Evolutionary conservation across 2,329 filamentous ascomycete genomes (phyloP).

Genomic region (Hypoxylon sp.): DNA sequence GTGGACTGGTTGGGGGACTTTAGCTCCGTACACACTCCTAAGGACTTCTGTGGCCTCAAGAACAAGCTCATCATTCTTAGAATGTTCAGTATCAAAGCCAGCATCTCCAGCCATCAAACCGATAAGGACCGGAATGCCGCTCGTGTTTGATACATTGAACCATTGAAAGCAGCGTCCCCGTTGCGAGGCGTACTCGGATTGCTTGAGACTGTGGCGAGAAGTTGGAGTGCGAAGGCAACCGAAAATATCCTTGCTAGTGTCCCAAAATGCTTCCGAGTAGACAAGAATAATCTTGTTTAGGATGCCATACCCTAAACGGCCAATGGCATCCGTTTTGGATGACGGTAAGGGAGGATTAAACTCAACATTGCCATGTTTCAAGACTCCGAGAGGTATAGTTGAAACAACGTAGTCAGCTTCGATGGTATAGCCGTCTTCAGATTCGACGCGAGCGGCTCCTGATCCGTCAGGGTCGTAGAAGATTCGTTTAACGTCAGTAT

Average conservation of each 20-base stretch:
- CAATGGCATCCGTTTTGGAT: conserved; percentile 86
- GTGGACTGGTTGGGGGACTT: conserved; percentile 84
- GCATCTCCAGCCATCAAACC: conserved; percentile 97
- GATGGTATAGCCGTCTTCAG: conserved; percentile 81
- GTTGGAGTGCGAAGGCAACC: conserved; percentile 85
- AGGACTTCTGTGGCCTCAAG: conserved; percentile 85
- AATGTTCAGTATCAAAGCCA: conserved; percentile 86
- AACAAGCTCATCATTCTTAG: conserved; percentile 81
- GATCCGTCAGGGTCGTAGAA: conserved; percentile 68
- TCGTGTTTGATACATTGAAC: conserved; percentile 94
- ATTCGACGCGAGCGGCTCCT: conserved; percentile 75
- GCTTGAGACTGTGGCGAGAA: conserved; percentile 78
- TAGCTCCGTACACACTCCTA: conserved; percentile 78
- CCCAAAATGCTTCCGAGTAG: conserved; percentile 93
- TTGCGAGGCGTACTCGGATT: conserved; percentile 82
- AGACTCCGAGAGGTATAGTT: conserved; percentile 89
- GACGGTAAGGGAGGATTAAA: conserved; percentile 92
- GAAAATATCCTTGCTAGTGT: conserved; percentile 90
- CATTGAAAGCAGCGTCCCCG: conserved; percentile 97
- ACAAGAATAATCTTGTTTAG: conserved; percentile 96
- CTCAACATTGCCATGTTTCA: conserved; percentile 85
- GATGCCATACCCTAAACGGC: conserved; percentile 89
- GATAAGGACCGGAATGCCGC: conserved; percentile 87
- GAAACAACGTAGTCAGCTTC: conserved; percentile 93
- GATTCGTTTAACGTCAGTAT: conserved; percentile 80